A percentile compares a stretch with the other conserved stretches of the same genome.
phyloP scores from a whole-genome alignment of 2,329 filamentous ascomycete species.

The Hypoxylon sp. region DNA sequence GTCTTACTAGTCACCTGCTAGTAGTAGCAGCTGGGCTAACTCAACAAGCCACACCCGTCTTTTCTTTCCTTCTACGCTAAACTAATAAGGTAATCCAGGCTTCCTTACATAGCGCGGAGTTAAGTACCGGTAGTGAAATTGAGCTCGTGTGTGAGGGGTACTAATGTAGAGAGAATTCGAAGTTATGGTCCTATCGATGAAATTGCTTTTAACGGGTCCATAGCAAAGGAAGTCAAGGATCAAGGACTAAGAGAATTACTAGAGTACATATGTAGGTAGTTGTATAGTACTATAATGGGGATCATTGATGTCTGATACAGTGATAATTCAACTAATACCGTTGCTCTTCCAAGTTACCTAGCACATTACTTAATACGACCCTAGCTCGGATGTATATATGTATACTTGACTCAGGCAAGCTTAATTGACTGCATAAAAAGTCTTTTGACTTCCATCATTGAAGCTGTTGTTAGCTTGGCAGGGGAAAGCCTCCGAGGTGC shows the following conservation, averaged over 20 bases:
- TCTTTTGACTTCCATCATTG: conserved; percentile 35
- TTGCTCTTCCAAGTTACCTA: not conserved
- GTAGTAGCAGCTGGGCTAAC: conserved; percentile 2
- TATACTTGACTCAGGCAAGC: conserved; percentile 33
- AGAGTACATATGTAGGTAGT: no score
- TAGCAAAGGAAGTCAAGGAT: conserved; percentile 9
- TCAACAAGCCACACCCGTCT: conserved; percentile 21
- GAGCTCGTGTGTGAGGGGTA: conserved; percentile 38
- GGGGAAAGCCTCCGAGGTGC: conserved; percentile 41
- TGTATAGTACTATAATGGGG: conserved; percentile 5
- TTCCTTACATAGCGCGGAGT: conserved; percentile 29
- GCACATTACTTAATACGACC: conserved; percentile 14
- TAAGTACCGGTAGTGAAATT: conserved; percentile 40
- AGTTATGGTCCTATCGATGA: conserved; percentile 39
- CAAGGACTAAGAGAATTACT: conserved; percentile 1
- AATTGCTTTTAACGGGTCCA: conserved; percentile 23
- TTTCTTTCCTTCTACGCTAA: conserved; percentile 20
- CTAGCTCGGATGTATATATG: conserved; percentile 5
- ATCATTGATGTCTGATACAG: conserved; percentile 15
- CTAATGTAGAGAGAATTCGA: conserved; percentile 26
- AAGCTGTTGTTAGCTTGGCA: conserved; percentile 40
- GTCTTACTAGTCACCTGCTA: conserved; percentile 35
- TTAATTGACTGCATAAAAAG: conserved; percentile 35
- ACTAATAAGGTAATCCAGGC: conserved; percentile 23
- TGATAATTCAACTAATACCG: conserved; percentile 10